phyloP scores from a whole-genome alignment of 1,139 yeast genomes.

The Candida sojae region DNA sequence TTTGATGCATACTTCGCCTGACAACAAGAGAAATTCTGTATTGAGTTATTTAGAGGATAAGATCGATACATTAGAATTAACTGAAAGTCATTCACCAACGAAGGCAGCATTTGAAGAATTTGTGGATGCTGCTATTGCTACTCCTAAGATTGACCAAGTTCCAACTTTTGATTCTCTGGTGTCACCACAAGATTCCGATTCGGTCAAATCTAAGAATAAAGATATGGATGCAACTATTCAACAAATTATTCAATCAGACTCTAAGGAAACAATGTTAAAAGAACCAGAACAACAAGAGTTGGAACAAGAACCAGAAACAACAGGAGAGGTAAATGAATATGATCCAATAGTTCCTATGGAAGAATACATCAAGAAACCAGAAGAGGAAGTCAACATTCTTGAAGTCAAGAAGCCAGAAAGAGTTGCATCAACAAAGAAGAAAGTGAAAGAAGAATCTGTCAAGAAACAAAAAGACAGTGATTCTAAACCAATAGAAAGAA shows the following conservation, averaged over 20 bases:
- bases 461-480: slow-evolving; percentile 3
- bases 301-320: slow-evolving; percentile 3
- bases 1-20: slow-evolving; percentile 12
- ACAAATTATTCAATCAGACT: slow-evolving; percentile 7
- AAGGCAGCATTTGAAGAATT: slow-evolving; percentile 7
- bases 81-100: slow-evolving; percentile 18
- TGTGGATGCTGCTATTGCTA: slow-evolving; percentile 12
- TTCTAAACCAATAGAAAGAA: slow-evolving; percentile 8
- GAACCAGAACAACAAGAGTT: slow-evolving; percentile 2
- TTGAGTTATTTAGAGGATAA: slow-evolving; percentile 49
- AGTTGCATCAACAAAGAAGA: slow-evolving; percentile 1
- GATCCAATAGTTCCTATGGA: slow-evolving; percentile 15
- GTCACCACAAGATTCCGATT: slow-evolving; percentile 1
- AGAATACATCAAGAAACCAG: slow-evolving; percentile 14
- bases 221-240: slow-evolving; percentile 6
- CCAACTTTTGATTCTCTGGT: slow-evolving; percentile 26
- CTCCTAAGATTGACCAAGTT: slow-evolving; percentile 33
- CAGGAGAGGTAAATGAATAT: slow-evolving; percentile 5
- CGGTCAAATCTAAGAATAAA: neutral
- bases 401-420: neutral
- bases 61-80: slow-evolving; percentile 45
- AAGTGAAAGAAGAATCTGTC: neutral
- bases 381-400: neutral
- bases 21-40: slow-evolving; percentile 42
- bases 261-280: slow-evolving; percentile 7